Evolutionary conservation across 2,329 filamentous ascomycete genomes (phyloP).

Genomic region (Teratosphaeriaceae sp.): DNA sequence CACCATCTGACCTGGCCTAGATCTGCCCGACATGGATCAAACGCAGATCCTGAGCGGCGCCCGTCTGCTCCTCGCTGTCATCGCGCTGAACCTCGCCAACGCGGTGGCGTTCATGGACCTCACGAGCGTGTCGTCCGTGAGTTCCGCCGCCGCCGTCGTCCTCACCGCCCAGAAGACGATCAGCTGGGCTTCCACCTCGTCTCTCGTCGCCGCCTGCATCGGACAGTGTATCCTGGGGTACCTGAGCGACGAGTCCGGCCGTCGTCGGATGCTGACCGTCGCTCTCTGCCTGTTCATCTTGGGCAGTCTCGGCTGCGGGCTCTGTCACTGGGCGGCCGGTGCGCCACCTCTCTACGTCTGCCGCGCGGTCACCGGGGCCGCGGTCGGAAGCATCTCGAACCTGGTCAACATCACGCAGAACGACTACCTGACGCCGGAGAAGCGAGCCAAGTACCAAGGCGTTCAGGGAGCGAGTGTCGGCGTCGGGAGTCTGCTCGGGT

Average conservation of each 20-base stretch:
- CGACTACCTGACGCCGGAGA: conserved; percentile 13
- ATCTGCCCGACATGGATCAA: neutral
- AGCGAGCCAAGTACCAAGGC: conserved; percentile 16
- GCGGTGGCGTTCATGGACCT: neutral
- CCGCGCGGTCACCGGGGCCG: conserved; percentile 14
- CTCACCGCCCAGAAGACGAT: conserved; percentile 12
- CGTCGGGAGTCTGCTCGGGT: conserved; percentile 14
- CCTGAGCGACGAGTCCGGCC: conserved; percentile 16
- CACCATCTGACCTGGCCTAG: too few species aligned
- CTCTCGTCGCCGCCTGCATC: conserved; percentile 13
- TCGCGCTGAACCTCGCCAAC: conserved; percentile 1
- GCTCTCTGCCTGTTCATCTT: conserved; percentile 7
- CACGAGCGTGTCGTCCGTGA: neutral
- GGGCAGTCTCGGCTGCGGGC: conserved; percentile 8
- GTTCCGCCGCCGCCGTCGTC: conserved; percentile 4
- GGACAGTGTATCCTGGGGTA: conserved; percentile 18
- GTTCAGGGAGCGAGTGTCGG: conserved; percentile 17
- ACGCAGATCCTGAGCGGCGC: neutral
- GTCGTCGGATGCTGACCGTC: conserved; percentile 15
- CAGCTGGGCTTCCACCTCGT: conserved; percentile 15
- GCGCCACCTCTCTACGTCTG: conserved; percentile 8
- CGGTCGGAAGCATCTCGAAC: conserved; percentile 16
- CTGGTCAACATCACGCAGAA: conserved; percentile 20
- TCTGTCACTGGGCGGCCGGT: conserved; percentile 2
- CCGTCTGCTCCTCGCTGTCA: neutral